Percentiles rank a stretch among this genome's conserved stretches.
Evolutionary conservation across 129 eudicot genomes (phyloP).

Genomic region (Gnaphalium uliginosum): DNA sequence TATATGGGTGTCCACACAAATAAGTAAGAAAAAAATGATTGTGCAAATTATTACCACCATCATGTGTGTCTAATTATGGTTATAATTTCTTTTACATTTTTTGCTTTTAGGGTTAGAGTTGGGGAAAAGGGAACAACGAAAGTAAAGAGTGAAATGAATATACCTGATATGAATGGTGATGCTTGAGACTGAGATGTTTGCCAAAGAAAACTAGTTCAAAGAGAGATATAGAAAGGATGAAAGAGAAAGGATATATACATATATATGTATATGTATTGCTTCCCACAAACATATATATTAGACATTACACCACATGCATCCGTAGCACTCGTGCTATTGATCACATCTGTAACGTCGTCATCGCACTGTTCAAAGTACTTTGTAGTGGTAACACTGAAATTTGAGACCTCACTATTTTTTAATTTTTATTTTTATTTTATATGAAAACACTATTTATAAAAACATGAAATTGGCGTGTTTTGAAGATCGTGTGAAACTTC

Average conservation of each 20-base stretch:
- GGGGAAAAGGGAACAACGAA: constrained; percentile 13
- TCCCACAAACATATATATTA: constrained; percentile 21
- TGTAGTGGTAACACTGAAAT: too few relatives aligned
- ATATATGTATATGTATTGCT: not conserved
- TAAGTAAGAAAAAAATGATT: not conserved
- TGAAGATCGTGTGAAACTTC: too few relatives aligned
- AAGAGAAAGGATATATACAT: constrained; percentile 25
- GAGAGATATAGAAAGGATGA: constrained; percentile 9
- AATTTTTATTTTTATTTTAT: too few relatives aligned
- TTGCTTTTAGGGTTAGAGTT: constrained; percentile 10
- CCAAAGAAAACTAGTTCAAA: not conserved
- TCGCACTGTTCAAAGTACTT: too few relatives aligned
- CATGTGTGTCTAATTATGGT: constrained; percentile 24
- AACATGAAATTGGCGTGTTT: too few relatives aligned
- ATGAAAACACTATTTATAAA: too few relatives aligned
- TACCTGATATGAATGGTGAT: constrained; percentile 26
- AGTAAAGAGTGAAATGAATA: constrained; percentile 4
- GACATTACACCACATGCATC: not conserved
- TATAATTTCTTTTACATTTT: not conserved
- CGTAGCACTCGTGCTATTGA: too few relatives aligned
- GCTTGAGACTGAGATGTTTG: constrained; percentile 19
- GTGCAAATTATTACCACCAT: constrained; percentile 13
- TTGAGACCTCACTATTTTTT: too few relatives aligned
- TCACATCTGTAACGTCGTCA: too few relatives aligned
- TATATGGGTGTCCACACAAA: not conserved